Percentiles rank a stretch among this genome's conserved stretches.
Conservation (phyloP, 192 early-diverging fungal genomes). For the Linderina pennispora region DNA sequence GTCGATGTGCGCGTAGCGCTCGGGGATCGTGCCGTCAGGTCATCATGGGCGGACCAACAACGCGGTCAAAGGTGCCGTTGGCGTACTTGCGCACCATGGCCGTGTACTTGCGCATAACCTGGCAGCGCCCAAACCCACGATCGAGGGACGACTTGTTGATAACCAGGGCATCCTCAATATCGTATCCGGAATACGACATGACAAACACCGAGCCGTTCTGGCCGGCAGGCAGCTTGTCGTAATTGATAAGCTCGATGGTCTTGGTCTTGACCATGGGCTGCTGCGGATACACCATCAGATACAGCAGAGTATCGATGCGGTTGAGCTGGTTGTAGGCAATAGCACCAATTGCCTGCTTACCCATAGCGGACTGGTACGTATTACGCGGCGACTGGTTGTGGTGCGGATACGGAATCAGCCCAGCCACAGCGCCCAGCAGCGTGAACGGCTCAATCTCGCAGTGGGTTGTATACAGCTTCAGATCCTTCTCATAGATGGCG, state of each 20-base stretch:
- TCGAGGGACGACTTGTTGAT: conserved; percentile 91
- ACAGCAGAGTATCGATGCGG: conserved; percentile 91
- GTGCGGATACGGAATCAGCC: conserved; percentile 96
- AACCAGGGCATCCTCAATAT: conserved; percentile 98
- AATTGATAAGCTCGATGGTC: conserved; percentile 96
- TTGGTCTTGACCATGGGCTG: conserved; percentile 98
- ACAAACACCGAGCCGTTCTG: conserved; percentile 93
- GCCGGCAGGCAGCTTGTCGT: conserved; percentile 85
- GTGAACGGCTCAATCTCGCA: conserved; percentile 96
- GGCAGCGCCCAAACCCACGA: conserved; percentile 94
- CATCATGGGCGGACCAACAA: conserved; percentile 56
- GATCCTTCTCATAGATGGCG: conserved; percentile 82
- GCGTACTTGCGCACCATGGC: conserved; percentile 83
- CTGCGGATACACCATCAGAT: conserved; percentile 94
- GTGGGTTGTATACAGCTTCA: conserved; percentile 84
- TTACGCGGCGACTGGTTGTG: conserved; percentile 99
- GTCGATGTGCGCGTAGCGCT: conserved; percentile 68
- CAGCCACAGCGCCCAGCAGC: conserved; percentile 93
- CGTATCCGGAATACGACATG: conserved; percentile 96
- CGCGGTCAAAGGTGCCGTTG: conserved; percentile 80
- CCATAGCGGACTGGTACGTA: conserved; percentile 99
- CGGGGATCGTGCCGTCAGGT: conserved; percentile 46
- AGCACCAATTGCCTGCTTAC: conserved; percentile 97
- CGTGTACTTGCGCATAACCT: conserved; percentile 85
- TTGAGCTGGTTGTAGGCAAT: conserved; percentile 94